A percentile compares a stretch with the other conserved stretches of the same genome.
phyloP scores from a whole-genome alignment of 139 green algal genomes.

The Asterochloris sp. region DNA sequence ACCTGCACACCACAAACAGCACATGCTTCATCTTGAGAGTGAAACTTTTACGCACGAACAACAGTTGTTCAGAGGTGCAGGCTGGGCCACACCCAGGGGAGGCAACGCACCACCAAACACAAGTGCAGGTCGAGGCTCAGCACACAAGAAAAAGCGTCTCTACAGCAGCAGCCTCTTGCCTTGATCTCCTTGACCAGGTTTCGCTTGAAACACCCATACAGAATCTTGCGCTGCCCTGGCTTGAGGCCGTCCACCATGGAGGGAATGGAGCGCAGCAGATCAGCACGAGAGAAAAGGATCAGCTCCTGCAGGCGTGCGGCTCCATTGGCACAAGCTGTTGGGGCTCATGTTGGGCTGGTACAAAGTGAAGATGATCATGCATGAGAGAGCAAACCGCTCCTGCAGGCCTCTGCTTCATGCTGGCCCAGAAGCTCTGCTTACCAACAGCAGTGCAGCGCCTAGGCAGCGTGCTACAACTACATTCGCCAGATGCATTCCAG shows the following conservation, averaged over 20 bases:
- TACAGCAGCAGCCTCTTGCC: slow-evolving; percentile 29
- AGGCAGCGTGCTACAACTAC: too few species aligned
- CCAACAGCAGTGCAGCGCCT: too few species aligned
- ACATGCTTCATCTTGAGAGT: neutral
- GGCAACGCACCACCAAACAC: too few species aligned
- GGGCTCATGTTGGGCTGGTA: too few species aligned
- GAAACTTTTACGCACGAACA: neutral
- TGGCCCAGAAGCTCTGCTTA: too few species aligned
- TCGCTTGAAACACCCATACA: slow-evolving; percentile 97
- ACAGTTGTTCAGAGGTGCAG: too few species aligned
- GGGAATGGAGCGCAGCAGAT: slow-evolving; percentile 97
- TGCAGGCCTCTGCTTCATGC: too few species aligned
- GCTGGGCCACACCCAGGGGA: too few species aligned
- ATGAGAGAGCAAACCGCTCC: too few species aligned
- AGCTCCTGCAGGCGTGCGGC: slow-evolving; percentile 65
- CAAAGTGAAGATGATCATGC: too few species aligned
- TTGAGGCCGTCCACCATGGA: slow-evolving; percentile 96
- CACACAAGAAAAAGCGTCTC: neutral
- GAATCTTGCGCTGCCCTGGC: slow-evolving; percentile 98
- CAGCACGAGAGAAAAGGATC: slow-evolving; percentile 89
- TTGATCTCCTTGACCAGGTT: slow-evolving; percentile 95
- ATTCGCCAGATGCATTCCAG: too few species aligned
- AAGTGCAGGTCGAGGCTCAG: neutral
- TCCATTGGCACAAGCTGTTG: neutral
- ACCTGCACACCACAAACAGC: slow-evolving; percentile 58